phyloP scores from a whole-genome alignment of 148 eudicot genomes.

The Rhododendron mucronatum region DNA sequence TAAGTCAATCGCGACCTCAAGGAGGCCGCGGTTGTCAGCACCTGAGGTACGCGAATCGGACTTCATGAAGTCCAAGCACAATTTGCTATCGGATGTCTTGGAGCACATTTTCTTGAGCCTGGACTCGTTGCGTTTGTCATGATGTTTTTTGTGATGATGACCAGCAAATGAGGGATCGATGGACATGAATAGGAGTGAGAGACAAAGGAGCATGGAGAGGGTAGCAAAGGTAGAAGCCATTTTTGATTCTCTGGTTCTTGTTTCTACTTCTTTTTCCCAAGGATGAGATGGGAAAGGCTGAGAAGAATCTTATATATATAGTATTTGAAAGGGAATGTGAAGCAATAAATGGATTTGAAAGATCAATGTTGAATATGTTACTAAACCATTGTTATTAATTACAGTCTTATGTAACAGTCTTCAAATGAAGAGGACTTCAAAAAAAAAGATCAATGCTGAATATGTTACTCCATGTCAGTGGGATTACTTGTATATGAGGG shows the following conservation, averaged over 20 bases:
- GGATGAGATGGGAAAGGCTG: not conserved
- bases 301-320: not conserved
- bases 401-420: too few relatives aligned
- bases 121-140: not conserved
- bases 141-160: not conserved
- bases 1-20: not conserved
- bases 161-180: conserved; percentile 8
- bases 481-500: too few relatives aligned
- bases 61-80: conserved; percentile 4
- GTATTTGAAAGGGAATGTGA: not conserved
- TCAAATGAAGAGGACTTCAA: too few relatives aligned
- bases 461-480: too few relatives aligned
- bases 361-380: not conserved
- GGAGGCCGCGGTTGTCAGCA: not conserved
- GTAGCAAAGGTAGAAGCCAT: not conserved
- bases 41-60: not conserved
- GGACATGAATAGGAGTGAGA: not conserved
- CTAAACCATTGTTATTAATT: not conserved
- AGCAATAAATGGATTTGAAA: not conserved
- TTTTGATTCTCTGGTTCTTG: not conserved
- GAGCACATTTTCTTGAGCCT: conserved; percentile 2
- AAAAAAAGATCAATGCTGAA: too few relatives aligned
- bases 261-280: not conserved
- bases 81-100: not conserved
- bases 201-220: not conserved